A percentile compares a stretch with the other conserved stretches of the same genome.
These are phyloP conservation scores for Arthrobotrys megalospora DNA, from an alignment of 2,329 filamentous ascomycete species.

Conservation along the genomic window DNA sequence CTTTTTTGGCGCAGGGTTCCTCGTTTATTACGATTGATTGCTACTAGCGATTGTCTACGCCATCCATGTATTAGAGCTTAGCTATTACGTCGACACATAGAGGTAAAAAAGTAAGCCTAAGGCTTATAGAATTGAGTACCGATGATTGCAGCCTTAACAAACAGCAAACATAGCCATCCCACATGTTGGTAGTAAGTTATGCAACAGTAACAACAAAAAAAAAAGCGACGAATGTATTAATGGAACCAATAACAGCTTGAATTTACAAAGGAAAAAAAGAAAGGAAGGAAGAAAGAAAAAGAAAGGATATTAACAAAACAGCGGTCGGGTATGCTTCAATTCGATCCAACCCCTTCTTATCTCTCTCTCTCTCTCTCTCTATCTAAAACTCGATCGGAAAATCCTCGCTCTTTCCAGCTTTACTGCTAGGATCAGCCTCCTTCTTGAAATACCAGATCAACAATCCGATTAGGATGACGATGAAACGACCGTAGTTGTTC, in stretches of 20 bases:
- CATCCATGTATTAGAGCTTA: too few relatives aligned
- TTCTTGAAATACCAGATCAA: slow-evolving; percentile 54
- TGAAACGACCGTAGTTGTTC: slow-evolving; percentile 49
- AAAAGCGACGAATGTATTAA: background rate
- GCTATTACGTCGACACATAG: too few relatives aligned
- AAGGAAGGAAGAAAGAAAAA: background rate
- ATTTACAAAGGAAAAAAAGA: background rate
- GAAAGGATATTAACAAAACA: background rate
- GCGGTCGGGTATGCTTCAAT: slow-evolving; percentile 14
- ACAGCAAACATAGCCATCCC: slow-evolving; percentile 3
- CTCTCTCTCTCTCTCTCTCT: background rate
- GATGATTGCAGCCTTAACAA: slow-evolving; percentile 9
- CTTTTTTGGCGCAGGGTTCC: background rate
- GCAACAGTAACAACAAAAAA: background rate
- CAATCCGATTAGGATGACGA: slow-evolving; percentile 49
- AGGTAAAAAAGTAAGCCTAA: background rate
- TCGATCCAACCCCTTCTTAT: background rate
- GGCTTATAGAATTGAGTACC: background rate
- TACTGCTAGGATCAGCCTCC: background rate
- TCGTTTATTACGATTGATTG: background rate
- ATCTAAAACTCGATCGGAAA: slow-evolving; percentile 31
- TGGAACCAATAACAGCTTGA: background rate
- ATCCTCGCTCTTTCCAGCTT: slow-evolving; percentile 1
- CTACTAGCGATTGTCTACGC: background rate
- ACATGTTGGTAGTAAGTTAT: background rate